Conservation (phyloP, 495 filamentous ascomycete genomes). For the Letharia columbiana region DNA sequence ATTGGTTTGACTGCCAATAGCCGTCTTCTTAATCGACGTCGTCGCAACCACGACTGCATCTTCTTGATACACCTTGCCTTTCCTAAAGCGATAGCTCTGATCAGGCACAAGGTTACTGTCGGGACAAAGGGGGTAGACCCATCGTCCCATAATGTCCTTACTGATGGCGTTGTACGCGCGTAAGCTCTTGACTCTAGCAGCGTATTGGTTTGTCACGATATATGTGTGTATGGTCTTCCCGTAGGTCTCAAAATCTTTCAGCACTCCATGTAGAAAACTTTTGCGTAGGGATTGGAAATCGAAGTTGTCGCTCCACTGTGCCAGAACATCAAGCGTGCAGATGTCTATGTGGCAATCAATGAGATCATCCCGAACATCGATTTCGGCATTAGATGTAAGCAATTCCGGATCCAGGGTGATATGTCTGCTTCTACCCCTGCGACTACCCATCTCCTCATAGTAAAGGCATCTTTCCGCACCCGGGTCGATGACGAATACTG, state of each 20-base stretch:
- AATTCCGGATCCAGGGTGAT: constrained; percentile 68
- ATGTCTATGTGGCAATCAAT: constrained; percentile 97
- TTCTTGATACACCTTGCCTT: constrained; percentile 61
- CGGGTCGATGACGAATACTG: constrained; percentile 80
- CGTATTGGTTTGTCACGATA: constrained; percentile 67
- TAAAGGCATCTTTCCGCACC: constrained; percentile 75
- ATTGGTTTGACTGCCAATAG: constrained; percentile 67
- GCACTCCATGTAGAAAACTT: constrained; percentile 81
- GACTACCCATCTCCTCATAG: constrained; percentile 66
- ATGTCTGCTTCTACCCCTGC: constrained; percentile 36
- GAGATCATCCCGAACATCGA: constrained; percentile 77
- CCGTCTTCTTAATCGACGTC: constrained; percentile 54
- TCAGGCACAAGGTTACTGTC: constrained; percentile 74
- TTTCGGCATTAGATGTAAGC: constrained; percentile 51
- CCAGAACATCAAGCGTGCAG: constrained; percentile 90
- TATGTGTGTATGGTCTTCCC: constrained; percentile 93
- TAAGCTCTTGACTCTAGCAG: constrained; percentile 73
- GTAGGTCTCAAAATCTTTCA: constrained; percentile 95
- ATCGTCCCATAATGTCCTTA: constrained; percentile 75
- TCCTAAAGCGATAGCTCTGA: constrained; percentile 62
- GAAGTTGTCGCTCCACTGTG: constrained; percentile 94
- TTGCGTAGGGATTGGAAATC: constrained; percentile 84
- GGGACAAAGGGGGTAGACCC: constrained; percentile 89
- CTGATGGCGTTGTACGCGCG: constrained; percentile 88
- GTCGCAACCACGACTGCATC: constrained; percentile 63